Conservation (phyloP, 1,284 basidiomycete genomes). For the Tilletiopsis washingtonensis region DNA sequence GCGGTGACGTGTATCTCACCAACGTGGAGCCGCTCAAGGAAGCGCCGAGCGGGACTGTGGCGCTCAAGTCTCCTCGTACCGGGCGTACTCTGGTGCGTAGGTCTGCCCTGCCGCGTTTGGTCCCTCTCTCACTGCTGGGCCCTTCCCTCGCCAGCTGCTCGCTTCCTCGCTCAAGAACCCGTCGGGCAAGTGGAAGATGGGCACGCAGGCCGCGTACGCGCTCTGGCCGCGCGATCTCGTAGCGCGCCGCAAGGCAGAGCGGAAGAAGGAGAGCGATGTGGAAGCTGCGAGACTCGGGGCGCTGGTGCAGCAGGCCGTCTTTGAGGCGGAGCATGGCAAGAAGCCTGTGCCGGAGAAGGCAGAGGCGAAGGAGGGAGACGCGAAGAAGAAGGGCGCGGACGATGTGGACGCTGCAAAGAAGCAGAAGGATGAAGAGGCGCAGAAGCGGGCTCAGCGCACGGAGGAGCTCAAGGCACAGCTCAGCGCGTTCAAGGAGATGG, state of each 20-base stretch:
- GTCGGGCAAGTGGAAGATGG: slow-evolving; percentile 42
- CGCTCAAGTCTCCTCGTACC: slow-evolving; percentile 40
- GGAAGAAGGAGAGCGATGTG: slow-evolving; percentile 40
- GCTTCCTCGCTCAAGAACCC: slow-evolving; percentile 35
- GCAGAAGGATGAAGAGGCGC: slow-evolving; percentile 1
- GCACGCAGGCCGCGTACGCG: slow-evolving; percentile 46
- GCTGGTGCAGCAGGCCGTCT: slow-evolving; percentile 30
- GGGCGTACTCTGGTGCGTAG: slow-evolving; percentile 40
- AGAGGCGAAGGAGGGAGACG: not conserved
- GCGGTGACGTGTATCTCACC: slow-evolving; percentile 35
- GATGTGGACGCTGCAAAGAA: slow-evolving; percentile 5
- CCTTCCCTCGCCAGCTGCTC: too few species aligned
- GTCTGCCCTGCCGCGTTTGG: too few species aligned
- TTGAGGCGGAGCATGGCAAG: slow-evolving; percentile 11
- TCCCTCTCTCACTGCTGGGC: too few species aligned
- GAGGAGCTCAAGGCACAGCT: slow-evolving; percentile 42
- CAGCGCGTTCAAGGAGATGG: slow-evolving; percentile 40
- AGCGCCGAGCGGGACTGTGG: slow-evolving; percentile 12
- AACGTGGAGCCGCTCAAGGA: slow-evolving; percentile 14
- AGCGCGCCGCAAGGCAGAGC: slow-evolving; percentile 35
- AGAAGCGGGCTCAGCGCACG: slow-evolving; percentile 15
- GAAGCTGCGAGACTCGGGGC: slow-evolving; percentile 36
- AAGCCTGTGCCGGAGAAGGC: not conserved
- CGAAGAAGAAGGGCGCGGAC: not conserved
- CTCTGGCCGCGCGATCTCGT: slow-evolving; percentile 46